Evolutionary conservation across 495 filamentous ascomycete species (phyloP).

Genomic region (Aspergillus mulundensis): DNA sequence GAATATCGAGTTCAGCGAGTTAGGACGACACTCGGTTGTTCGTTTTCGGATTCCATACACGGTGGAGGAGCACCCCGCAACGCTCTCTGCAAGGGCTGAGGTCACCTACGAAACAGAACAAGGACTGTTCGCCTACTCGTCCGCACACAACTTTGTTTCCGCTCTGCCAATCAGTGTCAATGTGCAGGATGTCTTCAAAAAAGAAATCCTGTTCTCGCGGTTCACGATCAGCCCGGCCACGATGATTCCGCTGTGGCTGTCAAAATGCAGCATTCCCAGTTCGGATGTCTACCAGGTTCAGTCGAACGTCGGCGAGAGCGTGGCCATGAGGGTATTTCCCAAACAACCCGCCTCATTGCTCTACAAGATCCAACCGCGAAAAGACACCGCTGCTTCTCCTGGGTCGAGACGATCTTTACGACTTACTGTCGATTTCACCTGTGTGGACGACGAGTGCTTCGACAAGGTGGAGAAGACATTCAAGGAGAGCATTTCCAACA

Average conservation of each 20-base stretch:
- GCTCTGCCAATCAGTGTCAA: constrained; percentile 88
- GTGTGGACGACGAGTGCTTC: constrained; percentile 62
- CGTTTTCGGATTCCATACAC: constrained; percentile 76
- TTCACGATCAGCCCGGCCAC: constrained; percentile 83
- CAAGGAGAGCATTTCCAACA: constrained; percentile 35
- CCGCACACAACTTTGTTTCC: constrained; percentile 57
- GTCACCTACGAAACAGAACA: constrained; percentile 70
- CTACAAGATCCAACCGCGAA: constrained; percentile 61
- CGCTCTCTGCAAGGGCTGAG: constrained; percentile 72
- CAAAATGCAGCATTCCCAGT: constrained; percentile 62
- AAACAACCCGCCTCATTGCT: constrained; percentile 78
- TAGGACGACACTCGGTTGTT: constrained; percentile 47
- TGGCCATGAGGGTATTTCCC: constrained; percentile 65
- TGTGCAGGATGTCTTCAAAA: constrained; percentile 93
- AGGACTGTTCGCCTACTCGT: constrained; percentile 66
- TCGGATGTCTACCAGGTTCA: constrained; percentile 66
- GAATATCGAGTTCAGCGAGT: constrained; percentile 56
- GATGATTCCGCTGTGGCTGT: constrained; percentile 67
- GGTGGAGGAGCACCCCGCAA: constrained; percentile 69
- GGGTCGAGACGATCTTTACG: constrained; percentile 50
- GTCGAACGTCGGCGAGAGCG: constrained; percentile 50
- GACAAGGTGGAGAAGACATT: constrained; percentile 42
- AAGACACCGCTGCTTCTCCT: constrained; percentile 29
- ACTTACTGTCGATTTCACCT: constrained; percentile 72
- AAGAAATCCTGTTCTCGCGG: constrained; percentile 72